phyloP scores from a whole-genome alignment of 2,329 filamentous ascomycete species.

The Xylaria arbuscula region DNA sequence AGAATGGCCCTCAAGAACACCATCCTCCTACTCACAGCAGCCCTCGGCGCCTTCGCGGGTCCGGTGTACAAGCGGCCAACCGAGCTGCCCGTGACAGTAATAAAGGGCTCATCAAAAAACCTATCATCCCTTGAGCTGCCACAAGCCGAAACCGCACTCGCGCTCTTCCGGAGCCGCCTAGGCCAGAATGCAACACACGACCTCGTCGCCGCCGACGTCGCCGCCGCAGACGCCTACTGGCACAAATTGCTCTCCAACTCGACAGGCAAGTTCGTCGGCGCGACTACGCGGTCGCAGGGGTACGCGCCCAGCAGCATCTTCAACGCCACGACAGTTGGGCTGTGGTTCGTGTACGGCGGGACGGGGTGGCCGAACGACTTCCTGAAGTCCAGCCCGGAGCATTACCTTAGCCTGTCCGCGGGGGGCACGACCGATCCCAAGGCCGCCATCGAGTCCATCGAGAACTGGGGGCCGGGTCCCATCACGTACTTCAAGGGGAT shows the following conservation, averaged over 20 bases:
- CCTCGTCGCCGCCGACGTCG: slow-evolving; percentile 31
- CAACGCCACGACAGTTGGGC: slow-evolving; percentile 28
- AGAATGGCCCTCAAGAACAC: slow-evolving; percentile 32
- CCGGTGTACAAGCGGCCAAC: slow-evolving; percentile 17
- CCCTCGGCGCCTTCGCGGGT: slow-evolving; percentile 21
- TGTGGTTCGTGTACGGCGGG: slow-evolving; percentile 30
- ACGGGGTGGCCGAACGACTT: slow-evolving; percentile 33
- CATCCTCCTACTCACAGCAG: slow-evolving; percentile 23
- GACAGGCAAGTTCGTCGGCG: slow-evolving; percentile 30
- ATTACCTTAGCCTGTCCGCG: slow-evolving; percentile 32
- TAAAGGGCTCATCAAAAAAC: slow-evolving; percentile 33
- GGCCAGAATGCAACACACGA: slow-evolving; percentile 27
- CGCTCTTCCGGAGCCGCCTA: slow-evolving; percentile 30
- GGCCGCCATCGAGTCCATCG: slow-evolving; percentile 28
- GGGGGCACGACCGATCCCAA: slow-evolving; percentile 20
- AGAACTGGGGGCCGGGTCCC: slow-evolving; percentile 33
- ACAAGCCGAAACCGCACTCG: slow-evolving; percentile 26
- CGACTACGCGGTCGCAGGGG: slow-evolving; percentile 27
- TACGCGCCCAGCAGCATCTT: slow-evolving; percentile 27
- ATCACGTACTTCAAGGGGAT: slow-evolving; percentile 32
- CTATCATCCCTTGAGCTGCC: slow-evolving; percentile 24
- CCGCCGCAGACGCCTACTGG: slow-evolving; percentile 32
- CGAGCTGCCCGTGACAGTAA: slow-evolving; percentile 31
- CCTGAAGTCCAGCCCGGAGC: slow-evolving; percentile 28
- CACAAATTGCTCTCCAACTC: slow-evolving; percentile 14